A percentile compares a stretch with the other conserved stretches of the same genome.
Conservation (phyloP, 2,329 filamentous ascomycete genomes). For the Alternaria sp. region DNA sequence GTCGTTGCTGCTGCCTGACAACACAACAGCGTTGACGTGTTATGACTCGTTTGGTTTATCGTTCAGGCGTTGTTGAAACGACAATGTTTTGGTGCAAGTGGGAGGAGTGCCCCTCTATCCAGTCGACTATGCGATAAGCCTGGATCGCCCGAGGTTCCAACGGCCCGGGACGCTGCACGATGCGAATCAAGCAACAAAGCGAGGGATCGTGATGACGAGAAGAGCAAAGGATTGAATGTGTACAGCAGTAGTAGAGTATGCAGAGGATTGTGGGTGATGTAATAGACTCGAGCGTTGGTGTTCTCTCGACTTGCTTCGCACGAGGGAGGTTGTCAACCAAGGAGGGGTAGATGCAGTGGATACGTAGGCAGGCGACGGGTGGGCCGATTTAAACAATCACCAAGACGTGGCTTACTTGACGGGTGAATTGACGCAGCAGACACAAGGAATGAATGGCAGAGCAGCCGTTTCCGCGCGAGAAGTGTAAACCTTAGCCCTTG, state of each 20-base stretch:
- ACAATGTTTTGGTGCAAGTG: slow-evolving; percentile 11
- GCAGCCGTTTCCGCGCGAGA: slow-evolving; percentile 25
- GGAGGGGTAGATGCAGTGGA: slow-evolving; percentile 48
- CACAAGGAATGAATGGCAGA: slow-evolving; percentile 21
- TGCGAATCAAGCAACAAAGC: slow-evolving; percentile 15
- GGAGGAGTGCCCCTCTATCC: slow-evolving; percentile 34
- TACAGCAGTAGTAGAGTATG: background rate
- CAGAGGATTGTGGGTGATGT: slow-evolving; percentile 11
- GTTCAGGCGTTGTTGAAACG: slow-evolving; percentile 20
- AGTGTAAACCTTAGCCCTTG: slow-evolving; percentile 17
- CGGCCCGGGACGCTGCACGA: slow-evolving; percentile 28
- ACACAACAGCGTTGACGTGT: slow-evolving; percentile 27
- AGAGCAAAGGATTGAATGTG: background rate
- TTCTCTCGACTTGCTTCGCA: slow-evolving; percentile 8
- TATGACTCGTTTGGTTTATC: slow-evolving; percentile 17
- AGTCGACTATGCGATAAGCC: slow-evolving; percentile 43
- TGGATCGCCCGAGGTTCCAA: slow-evolving; percentile 45
- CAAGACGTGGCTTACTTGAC: slow-evolving; percentile 37
- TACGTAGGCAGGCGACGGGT: slow-evolving; percentile 39
- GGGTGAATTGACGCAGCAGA: slow-evolving; percentile 28
- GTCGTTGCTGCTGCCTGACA: slow-evolving; percentile 42
- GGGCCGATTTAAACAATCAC: slow-evolving; percentile 39
- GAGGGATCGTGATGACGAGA: background rate
- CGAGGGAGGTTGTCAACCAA: slow-evolving; percentile 32
- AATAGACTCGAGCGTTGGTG: slow-evolving; percentile 19